Base-by-base conservation (phyloP, 345 rosid species). In the Acer negundo region DNA sequence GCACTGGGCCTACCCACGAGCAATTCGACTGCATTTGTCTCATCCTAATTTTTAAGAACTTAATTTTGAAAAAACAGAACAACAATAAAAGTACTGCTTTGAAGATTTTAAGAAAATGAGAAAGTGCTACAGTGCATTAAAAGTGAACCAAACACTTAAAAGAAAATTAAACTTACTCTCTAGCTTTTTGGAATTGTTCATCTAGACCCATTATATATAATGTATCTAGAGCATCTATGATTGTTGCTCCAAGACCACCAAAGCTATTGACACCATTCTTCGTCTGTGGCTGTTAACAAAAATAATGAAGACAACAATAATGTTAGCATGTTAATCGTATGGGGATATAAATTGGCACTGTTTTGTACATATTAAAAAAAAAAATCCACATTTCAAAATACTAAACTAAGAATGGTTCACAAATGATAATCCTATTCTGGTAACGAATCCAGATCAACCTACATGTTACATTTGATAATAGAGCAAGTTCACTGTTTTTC, bases 231-330 rank as follows among this genome's bases (percentile, higher is more conserved):
- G 92, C 75, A 81, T 92, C 96, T 77, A 96, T 62, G 63, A 96
- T 84, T 63, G 99, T 92, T 82, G 97, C 99, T 79, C 99, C 99
- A 67, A 97, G 98, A 51, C 98, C 98, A 80, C 99, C 99, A 82
- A 97, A 97, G 90, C 96, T 94, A 82, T 97, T 85, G 73, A 89
- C 83, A 55, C 98, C 99, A 85, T 85, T 87, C 91, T 85, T 90
- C 53, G 97, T 74, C 62, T 90, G 98, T 19, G 98, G 99, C 98
- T 94, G 88, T 64, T 59, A 51, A 73, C 47, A 15, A 62, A 69
- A 44, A 76, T 23, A 79, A 63, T 23, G 24, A 8, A 23, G 61
- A 42, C 56, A 26, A 65, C 7, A 65, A 22, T 3, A 28, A 35
- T 66, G 80, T 56, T 46, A 78, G 35, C 38, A 75, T 22, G 44